phyloP scores from a whole-genome alignment of 2,329 filamentous ascomycete genomes.

The Botrytis deweyae region DNA sequence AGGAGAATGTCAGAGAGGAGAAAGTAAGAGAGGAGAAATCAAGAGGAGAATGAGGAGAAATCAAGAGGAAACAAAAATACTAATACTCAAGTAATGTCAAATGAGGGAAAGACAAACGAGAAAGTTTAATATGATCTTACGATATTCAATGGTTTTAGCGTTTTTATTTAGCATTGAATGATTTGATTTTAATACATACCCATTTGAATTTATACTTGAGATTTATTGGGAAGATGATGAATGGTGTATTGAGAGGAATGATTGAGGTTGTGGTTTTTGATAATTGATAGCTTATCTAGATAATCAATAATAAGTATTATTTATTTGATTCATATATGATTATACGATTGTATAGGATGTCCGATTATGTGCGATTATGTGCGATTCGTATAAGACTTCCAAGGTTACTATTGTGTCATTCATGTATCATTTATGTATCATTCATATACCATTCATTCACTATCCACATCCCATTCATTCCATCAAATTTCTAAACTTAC shows the following conservation, averaged over 20 bases:
- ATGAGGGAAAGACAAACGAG: slow-evolving; percentile 13
- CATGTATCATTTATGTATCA: too few relatives aligned
- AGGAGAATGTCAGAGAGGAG: slow-evolving; percentile 26
- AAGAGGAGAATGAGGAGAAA: slow-evolving; percentile 1
- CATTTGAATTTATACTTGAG: background rate
- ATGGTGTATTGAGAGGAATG: background rate
- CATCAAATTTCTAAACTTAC: background rate
- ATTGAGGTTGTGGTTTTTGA: background rate
- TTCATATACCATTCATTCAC: too few relatives aligned
- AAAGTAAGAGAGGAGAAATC: slow-evolving; percentile 22
- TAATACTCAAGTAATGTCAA: slow-evolving; percentile 5
- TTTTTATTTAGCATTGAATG: background rate
- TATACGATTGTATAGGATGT: too few relatives aligned
- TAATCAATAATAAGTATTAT: slow-evolving; percentile 8
- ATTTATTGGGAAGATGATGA: background rate
- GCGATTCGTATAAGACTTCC: too few relatives aligned
- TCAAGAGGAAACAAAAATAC: slow-evolving; percentile 8
- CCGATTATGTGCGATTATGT: too few relatives aligned
- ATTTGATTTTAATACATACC: background rate
- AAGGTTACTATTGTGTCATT: too few relatives aligned
- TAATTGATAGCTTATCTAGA: background rate
- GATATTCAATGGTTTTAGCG: background rate
- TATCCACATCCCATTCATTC: background rate
- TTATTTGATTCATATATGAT: background rate
- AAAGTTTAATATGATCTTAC: background rate